phyloP scores from a whole-genome alignment of 805 yeast species.

The Candida sakaeoensis region DNA sequence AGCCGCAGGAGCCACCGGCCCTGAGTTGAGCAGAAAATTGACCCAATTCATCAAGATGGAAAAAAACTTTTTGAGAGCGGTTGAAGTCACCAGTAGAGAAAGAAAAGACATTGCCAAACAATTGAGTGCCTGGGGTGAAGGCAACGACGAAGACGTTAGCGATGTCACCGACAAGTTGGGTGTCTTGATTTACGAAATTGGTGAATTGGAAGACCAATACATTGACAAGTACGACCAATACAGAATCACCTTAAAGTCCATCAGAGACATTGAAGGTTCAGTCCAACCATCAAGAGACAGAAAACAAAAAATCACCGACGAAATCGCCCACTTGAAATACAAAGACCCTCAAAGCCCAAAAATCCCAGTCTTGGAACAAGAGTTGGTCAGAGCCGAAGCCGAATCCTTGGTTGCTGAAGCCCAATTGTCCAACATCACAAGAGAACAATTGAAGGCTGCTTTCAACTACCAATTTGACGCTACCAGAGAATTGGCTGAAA shows the following conservation, averaged over 20 bases:
- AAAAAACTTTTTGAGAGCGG: constrained; percentile 74
- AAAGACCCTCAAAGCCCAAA: constrained; percentile 84
- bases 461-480: constrained; percentile 84
- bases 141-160: constrained; percentile 78
- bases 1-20: constrained; percentile 77
- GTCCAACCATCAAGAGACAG: constrained; percentile 88
- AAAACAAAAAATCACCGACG: constrained; percentile 79
- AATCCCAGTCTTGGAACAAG: constrained; percentile 79
- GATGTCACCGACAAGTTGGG: constrained; percentile 87
- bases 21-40: constrained; percentile 72
- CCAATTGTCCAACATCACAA: constrained; percentile 81
- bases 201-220: constrained; percentile 84
- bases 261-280: constrained; percentile 81
- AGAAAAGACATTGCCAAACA: constrained; percentile 81
- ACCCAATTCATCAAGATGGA: constrained; percentile 76
- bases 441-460: constrained; percentile 83
- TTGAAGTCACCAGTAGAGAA: constrained; percentile 74
- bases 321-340: constrained; percentile 78
- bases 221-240: constrained; percentile 84
- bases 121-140: constrained; percentile 83
- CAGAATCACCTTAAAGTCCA: constrained; percentile 75
- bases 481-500: constrained; percentile 80
- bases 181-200: constrained; percentile 75
- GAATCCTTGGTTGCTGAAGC: constrained; percentile 91
- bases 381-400: constrained; percentile 87